Conservation (phyloP, 306 rosid species). For the Mucuna pruriens region DNA sequence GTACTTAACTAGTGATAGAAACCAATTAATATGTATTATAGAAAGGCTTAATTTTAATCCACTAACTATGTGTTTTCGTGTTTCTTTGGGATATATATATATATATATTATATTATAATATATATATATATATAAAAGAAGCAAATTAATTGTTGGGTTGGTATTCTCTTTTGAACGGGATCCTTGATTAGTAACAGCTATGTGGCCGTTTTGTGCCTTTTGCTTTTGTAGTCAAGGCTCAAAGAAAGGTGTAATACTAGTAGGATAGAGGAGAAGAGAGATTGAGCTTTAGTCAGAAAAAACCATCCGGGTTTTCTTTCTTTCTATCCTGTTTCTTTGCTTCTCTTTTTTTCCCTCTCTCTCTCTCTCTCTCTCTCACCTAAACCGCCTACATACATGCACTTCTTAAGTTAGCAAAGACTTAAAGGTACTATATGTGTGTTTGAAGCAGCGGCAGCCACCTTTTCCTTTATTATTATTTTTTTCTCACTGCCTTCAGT, state of each 20-base stretch:
- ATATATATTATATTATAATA: not conserved
- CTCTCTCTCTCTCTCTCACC: conserved; percentile 47
- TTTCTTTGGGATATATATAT: not conserved
- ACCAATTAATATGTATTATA: not conserved
- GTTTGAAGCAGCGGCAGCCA: conserved; percentile 49
- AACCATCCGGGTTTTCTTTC: conserved; percentile 47
- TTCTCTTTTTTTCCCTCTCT: conserved; percentile 34
- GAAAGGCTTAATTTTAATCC: not conserved
- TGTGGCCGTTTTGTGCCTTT: conserved; percentile 74
- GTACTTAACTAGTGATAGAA: conserved; percentile 1
- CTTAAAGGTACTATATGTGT: conserved; percentile 56
- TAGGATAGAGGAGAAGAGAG: conserved; percentile 17
- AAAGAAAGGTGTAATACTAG: conserved; percentile 56
- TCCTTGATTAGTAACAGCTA: conserved; percentile 53
- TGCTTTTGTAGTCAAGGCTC: conserved; percentile 88
- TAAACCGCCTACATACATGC: conserved; percentile 56
- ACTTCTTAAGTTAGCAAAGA: conserved; percentile 55
- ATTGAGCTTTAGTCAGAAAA: conserved; percentile 43
- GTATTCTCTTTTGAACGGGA: conserved; percentile 50
- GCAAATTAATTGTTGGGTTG: conserved; percentile 39
- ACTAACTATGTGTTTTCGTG: not conserved
- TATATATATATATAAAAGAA: not conserved
- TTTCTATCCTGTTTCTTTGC: conserved; percentile 48
- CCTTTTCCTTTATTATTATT: conserved; percentile 56
- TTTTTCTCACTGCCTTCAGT: conserved; percentile 58